phyloP scores from a whole-genome alignment of 2,329 filamentous ascomycete genomes.

The Fusarium nodosum region DNA sequence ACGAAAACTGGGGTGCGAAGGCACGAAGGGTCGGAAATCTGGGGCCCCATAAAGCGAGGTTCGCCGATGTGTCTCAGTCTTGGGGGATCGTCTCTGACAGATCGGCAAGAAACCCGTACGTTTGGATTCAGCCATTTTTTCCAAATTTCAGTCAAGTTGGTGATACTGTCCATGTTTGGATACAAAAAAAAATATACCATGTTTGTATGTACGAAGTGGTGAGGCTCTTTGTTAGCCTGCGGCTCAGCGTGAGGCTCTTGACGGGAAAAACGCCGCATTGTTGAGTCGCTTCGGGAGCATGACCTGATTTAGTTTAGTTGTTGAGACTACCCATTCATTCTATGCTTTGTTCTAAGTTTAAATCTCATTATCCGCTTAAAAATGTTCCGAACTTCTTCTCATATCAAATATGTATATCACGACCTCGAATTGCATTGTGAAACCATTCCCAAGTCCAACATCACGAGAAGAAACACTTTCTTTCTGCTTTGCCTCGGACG shows the following conservation, averaged over 20 bases:
- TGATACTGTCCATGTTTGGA: not conserved
- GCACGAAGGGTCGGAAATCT: conserved; percentile 5
- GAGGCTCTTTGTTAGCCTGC: conserved; percentile 8
- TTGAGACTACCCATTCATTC: not conserved
- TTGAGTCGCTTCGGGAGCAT: conserved; percentile 4
- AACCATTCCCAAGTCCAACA: not conserved
- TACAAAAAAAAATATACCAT: not conserved
- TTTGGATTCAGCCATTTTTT: not conserved
- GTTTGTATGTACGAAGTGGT: not conserved
- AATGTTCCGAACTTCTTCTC: not conserved
- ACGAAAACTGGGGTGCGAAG: conserved; percentile 10
- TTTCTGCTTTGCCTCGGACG: not conserved
- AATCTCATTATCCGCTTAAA: not conserved
- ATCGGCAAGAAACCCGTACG: not conserved
- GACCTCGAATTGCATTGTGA: not conserved
- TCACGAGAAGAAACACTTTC: not conserved
- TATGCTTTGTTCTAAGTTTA: conserved; percentile 4
- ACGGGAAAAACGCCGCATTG: not conserved
- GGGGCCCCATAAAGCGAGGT: conserved; percentile 11
- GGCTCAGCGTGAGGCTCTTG: conserved; percentile 15
- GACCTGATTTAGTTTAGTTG: conserved; percentile 5
- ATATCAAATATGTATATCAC: not conserved
- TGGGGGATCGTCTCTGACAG: not conserved
- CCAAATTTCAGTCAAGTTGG: not conserved
- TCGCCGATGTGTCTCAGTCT: conserved; percentile 7